Conservation (phyloP, 768 basidiomycete species). For the Serendipita vermifera region DNA sequence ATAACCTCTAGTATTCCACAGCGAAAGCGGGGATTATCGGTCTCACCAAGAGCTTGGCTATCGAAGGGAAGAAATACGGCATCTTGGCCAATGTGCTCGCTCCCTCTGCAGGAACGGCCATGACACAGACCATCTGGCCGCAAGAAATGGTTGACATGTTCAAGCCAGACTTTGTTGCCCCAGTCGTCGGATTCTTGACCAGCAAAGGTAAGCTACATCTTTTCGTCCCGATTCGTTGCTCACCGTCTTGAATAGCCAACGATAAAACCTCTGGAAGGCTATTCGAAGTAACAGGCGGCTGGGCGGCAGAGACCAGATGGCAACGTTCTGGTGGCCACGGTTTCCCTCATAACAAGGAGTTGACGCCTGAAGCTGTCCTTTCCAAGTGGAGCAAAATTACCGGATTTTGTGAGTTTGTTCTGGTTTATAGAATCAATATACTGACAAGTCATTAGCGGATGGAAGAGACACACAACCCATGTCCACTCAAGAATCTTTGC, state of each 20-base stretch:
- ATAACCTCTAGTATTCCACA: conserved; percentile 54
- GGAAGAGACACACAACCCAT: conserved; percentile 71
- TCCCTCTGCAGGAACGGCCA: conserved; percentile 79
- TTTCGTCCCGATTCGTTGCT: not conserved
- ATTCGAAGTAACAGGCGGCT: conserved; percentile 83
- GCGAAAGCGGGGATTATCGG: conserved; percentile 90
- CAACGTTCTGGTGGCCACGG: conserved; percentile 77
- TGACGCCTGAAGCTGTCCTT: conserved; percentile 69
- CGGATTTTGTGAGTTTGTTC: conserved; percentile 50
- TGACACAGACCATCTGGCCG: conserved; percentile 79
- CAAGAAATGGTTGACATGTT: conserved; percentile 81
- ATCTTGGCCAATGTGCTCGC: conserved; percentile 83
- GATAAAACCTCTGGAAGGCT: conserved; percentile 55
- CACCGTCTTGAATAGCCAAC: conserved; percentile 37
- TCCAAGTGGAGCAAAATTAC: conserved; percentile 75
- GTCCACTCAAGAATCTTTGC: conserved; percentile 59
- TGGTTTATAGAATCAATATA: not conserved
- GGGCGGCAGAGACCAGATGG: conserved; percentile 89
- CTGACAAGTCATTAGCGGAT: conserved; percentile 38
- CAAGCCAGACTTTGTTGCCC: conserved; percentile 91
- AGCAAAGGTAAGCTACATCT: conserved; percentile 42
- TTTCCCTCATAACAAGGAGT: conserved; percentile 64
- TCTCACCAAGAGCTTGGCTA: conserved; percentile 75
- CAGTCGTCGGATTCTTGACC: conserved; percentile 79
- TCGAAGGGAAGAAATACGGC: conserved; percentile 85